Base-by-base conservation (phyloP, 192 early-diverging fungal genomes). In the Coemansia asiatica region DNA sequence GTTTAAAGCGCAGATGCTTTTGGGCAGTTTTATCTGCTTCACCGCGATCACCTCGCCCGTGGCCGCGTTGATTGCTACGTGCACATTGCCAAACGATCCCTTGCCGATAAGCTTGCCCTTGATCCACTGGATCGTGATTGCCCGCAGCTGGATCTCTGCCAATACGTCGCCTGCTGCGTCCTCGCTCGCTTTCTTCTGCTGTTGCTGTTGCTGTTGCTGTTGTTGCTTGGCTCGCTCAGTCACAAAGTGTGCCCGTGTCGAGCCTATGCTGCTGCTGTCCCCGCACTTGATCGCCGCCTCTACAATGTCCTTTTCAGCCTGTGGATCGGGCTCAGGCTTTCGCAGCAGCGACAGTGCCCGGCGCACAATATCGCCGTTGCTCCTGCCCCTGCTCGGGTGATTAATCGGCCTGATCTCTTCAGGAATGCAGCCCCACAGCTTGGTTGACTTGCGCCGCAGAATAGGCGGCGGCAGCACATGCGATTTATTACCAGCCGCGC, bases 1-100 rank as follows among this genome's bases (percentile, higher is more conserved):
- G 26, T 28, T 50, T 22, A 58, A 31, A n/a, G 69, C 68, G 22
- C 67, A 60, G 48, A 81, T 67, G 38, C 68, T 64, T 19, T 57
- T 50, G 4, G 88, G 88, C 59, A 91, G 69, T 56, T 86, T 85
- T 9, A 94, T 89, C 75, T 94, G 90, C 71, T 94, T 94, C 27
- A 92, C 91, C 0, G 92, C 92, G 64, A 94, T 91, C 66, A 92
- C 85, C 62, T 92, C 91, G 27, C 89, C 87, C 0, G 86, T 87
- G 4, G 83, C 83, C 23, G 88, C 60, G 59, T 90, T 92, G 61
- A 93, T 80, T 13, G 87, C 92, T 62, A 88, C 86, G 49, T 88
- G 87, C 29, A 94, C 92, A 56, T 84, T 80, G 6, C 92, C 92
- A 61, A 92, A 94, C 4, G 90, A 90, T 6, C 92, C 92, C 66